phyloP scores from a whole-genome alignment of 2,329 filamentous ascomycete species.

The Phaeoacremonium minimum region DNA sequence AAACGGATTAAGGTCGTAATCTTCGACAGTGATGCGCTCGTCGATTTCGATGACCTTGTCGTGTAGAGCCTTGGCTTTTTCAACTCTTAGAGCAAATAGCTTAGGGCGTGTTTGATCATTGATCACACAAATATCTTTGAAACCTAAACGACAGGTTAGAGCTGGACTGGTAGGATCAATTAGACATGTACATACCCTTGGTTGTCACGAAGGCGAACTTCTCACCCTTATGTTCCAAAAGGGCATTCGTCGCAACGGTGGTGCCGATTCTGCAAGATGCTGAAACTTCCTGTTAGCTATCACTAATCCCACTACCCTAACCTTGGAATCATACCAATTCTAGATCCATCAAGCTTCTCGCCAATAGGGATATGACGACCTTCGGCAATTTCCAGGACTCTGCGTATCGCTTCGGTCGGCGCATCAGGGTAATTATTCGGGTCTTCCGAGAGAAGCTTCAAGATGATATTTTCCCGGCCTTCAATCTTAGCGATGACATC shows the following conservation, averaged over 20 bases:
- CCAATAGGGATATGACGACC: conserved; percentile 47
- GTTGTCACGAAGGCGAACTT: conserved; percentile 67
- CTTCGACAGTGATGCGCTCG: conserved; percentile 67
- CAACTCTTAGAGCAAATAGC: conserved; percentile 67
- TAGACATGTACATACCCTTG: conserved; percentile 42
- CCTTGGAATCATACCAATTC: conserved; percentile 18
- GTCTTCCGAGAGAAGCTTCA: conserved; percentile 73
- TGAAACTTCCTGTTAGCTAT: conserved; percentile 26
- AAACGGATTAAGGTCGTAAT: conserved; percentile 63
- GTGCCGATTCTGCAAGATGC: conserved; percentile 73
- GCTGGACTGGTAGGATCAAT: conserved; percentile 2
- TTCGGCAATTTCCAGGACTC: conserved; percentile 58
- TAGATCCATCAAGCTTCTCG: conserved; percentile 24
- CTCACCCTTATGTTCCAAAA: conserved; percentile 71
- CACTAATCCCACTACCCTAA: neutral
- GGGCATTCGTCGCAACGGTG: conserved; percentile 70
- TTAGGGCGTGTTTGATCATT: conserved; percentile 69
- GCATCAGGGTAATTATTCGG: conserved; percentile 68
- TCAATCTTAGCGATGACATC: conserved; percentile 63
- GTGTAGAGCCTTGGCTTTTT: conserved; percentile 64
- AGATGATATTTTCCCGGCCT: conserved; percentile 64
- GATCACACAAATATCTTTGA: conserved; percentile 68
- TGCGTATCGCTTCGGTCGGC: conserved; percentile 65
- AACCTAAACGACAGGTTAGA: conserved; percentile 24
- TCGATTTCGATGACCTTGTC: conserved; percentile 65